Conservation (phyloP, 169 alveolate species). For the Eimeria acervulina region DNA sequence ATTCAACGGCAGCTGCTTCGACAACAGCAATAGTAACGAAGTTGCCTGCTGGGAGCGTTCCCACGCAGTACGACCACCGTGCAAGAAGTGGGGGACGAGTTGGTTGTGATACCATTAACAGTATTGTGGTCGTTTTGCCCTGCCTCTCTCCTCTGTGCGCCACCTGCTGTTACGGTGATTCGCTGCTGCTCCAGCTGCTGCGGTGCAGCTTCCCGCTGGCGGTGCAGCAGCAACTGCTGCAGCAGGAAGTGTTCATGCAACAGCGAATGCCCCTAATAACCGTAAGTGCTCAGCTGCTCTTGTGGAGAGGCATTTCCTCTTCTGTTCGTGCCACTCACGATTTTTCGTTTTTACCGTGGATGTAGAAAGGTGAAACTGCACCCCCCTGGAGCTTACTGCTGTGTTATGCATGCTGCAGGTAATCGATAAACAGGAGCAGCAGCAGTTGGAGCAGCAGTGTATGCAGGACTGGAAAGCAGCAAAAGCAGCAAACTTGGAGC, state of each 20-base stretch:
- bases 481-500: background rate
- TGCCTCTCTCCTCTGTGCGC: constrained; percentile 60
- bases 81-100: background rate
- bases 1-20: background rate
- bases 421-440: constrained; percentile 56
- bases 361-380: background rate
- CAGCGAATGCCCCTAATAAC: constrained; percentile 61
- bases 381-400: background rate
- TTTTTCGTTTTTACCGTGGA: background rate
- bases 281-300: background rate
- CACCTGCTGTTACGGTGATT: constrained; percentile 15
- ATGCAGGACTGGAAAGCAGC: constrained; percentile 54
- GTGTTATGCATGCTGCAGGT: constrained; percentile 27
- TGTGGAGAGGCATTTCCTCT: background rate
- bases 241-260: constrained; percentile 65
- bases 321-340: background rate
- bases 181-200: constrained; percentile 32
- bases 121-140: constrained; percentile 21
- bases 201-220: constrained; percentile 70
- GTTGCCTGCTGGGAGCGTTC: background rate
- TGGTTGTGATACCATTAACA: background rate
- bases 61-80: background rate
- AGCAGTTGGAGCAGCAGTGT: constrained; percentile 60
- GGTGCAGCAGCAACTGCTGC: constrained; percentile 70
- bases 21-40: background rate